phyloP scores from a whole-genome alignment of 2,329 filamentous ascomycete species.

The Neodidymelliopsis sp. region DNA sequence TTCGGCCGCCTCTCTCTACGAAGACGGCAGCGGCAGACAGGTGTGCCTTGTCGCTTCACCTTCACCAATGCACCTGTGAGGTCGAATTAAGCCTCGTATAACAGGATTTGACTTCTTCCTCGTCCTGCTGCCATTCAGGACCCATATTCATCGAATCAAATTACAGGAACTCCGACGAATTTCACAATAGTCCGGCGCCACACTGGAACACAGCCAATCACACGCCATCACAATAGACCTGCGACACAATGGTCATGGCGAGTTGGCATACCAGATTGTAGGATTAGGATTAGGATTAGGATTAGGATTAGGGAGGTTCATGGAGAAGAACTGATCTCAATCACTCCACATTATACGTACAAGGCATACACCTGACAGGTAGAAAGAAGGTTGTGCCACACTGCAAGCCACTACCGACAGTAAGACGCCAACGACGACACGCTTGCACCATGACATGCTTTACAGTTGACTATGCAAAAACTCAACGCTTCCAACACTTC shows the following conservation, averaged over 20 bases:
- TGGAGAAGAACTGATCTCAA: neutral
- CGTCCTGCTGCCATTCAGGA: conserved; percentile 11
- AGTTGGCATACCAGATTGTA: too few relatives aligned
- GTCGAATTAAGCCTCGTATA: conserved; percentile 27
- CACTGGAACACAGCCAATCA: conserved; percentile 27
- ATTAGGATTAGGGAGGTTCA: too few relatives aligned
- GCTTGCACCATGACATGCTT: neutral
- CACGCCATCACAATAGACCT: neutral
- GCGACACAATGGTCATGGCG: too few relatives aligned
- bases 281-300: too few relatives aligned
- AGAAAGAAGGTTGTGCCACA: neutral
- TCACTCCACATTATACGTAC: conserved; percentile 12
- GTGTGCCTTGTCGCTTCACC: conserved; percentile 14
- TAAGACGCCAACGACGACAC: too few relatives aligned
- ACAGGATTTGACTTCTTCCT: conserved; percentile 13
- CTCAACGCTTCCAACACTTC: neutral
- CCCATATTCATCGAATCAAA: conserved; percentile 26
- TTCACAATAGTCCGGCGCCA: conserved; percentile 26
- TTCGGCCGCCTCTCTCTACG: conserved; percentile 23
- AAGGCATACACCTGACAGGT: neutral
- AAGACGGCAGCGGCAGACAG: conserved; percentile 7
- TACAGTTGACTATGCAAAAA: conserved; percentile 2
- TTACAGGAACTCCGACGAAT: conserved; percentile 23
- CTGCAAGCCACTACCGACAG: neutral
- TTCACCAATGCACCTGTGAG: conserved; percentile 15